Base-by-base conservation (phyloP, 106 monocot species). In the Posidonia australis region DNA sequence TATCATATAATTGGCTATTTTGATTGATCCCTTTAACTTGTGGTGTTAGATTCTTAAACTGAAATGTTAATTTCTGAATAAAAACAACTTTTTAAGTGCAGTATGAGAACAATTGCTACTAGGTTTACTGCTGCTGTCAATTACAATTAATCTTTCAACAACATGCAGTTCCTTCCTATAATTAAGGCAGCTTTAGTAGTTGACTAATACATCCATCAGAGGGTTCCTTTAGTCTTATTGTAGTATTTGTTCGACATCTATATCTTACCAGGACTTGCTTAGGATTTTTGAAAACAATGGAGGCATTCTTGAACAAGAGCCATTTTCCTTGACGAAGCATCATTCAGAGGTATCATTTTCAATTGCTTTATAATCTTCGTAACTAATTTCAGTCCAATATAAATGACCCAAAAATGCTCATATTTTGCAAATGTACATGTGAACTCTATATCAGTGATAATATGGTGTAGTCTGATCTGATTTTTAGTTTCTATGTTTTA, bases 301-400 rank as follows among this genome's bases (percentile, higher is more conserved):
- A 46, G 90, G 78, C 10, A 60, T 77, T 48, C 70, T 46, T 51
- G 85, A 90, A 58, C 41, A 81, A 60, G 90, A 90, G 55, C 90
- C 90, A 70, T 86, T 85, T 78, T 78, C 67, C 61, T 63, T 89
- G 23, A 75, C 75, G 46, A 49, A 63, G 49, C 36, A 44, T 28
- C 63, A 73, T 62, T 62, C 54, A 46, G 70, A 85, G 89, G 89
- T 89, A 68, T 16, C 11, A 55, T 55, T 20, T 20, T 24, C 2
- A 25, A 55, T 55, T 55, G 22, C 21, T 25, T 55, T 36, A 36
- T 4, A 2, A 36, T 7, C 7, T 2, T 36, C 7, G 36, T n/a
- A n/a, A n/a, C n/a, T 36, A 4, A 2, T 19, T 19, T 10, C 51
- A 51, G 7, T 36, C 36, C 36, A 36, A 36, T 36, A 7, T 36